Conservation (phyloP, 73 alveolate species). For the Paramecium pentaurelia region DNA sequence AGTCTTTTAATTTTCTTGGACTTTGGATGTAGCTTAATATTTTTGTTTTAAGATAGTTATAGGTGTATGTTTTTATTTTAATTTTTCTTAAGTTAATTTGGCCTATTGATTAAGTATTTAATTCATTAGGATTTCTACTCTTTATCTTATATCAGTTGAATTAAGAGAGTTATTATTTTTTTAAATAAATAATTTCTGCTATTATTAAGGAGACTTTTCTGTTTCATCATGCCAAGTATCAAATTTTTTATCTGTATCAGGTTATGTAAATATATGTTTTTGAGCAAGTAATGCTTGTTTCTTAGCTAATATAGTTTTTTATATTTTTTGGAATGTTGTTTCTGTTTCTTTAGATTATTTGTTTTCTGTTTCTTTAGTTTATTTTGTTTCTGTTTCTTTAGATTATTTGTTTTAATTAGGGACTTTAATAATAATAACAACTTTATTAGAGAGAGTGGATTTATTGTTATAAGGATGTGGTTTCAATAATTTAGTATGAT, state of each 20-base stretch:
- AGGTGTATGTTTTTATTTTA: neutral
- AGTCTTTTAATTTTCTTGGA: neutral
- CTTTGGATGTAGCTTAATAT: neutral
- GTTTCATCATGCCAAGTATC: neutral
- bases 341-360: neutral
- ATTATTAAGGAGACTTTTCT: neutral
- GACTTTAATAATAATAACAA: slow-evolving; percentile 7
- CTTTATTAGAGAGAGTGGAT: neutral
- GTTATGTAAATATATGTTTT: neutral
- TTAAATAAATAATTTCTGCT: neutral
- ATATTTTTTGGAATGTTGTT: neutral
- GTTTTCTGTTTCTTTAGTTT: neutral
- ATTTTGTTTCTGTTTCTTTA: neutral
- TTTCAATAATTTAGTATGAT: slow-evolving; percentile 2
- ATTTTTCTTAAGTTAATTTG: neutral
- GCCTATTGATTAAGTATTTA: slow-evolving; percentile 8
- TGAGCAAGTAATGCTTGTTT: neutral
- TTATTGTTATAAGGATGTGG: slow-evolving; percentile 32
- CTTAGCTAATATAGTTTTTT: neutral
- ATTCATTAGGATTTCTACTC: slow-evolving; percentile 7
- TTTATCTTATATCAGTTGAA: neutral
- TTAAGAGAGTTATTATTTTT: neutral
- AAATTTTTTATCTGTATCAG: neutral
- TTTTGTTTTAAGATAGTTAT: slow-evolving; percentile 2
- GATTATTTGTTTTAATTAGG: neutral